Evolutionary conservation across 106 monocot species (phyloP).

Genomic region (Iris macrosiphon): DNA sequence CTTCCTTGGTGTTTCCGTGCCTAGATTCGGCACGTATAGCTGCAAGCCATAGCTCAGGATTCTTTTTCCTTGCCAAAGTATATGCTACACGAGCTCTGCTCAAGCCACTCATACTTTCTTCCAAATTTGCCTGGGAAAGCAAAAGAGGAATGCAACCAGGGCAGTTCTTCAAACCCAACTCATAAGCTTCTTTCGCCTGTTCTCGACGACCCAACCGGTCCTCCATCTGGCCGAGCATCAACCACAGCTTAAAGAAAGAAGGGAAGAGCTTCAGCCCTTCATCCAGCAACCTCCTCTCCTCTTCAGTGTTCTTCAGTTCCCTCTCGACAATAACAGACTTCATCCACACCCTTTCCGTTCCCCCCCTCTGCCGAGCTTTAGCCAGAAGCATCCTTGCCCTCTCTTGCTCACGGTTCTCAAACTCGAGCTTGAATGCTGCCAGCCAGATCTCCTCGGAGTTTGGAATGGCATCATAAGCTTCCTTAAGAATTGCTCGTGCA

Average conservation of each 20-base stretch:
- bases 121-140: conserved; percentile 80
- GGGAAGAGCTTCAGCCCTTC: conserved; percentile 83
- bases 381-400: conserved; percentile 95
- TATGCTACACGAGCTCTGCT: conserved; percentile 86
- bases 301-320: conserved; percentile 65
- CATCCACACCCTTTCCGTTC: conserved; percentile 99
- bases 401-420: conserved; percentile 94
- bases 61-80: conserved; percentile 81
- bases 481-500: conserved; percentile 92
- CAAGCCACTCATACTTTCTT: conserved; percentile 72
- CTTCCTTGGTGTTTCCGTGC: conserved; percentile 86
- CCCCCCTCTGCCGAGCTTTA: conserved; percentile 91
- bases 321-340: conserved; percentile 97
- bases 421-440: conserved; percentile 98
- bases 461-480: conserved; percentile 97
- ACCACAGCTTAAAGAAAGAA: conserved; percentile 85
- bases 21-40: conserved; percentile 79
- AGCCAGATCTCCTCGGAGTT: conserved; percentile 99
- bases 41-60: conserved; percentile 94
- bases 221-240: conserved; percentile 99
- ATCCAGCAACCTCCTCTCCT: conserved; percentile 75
- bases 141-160: conserved; percentile 71
- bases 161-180: conserved; percentile 68
- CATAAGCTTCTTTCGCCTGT: conserved; percentile 75
- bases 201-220: conserved; percentile 55